These are phyloP conservation scores for Lanzia echinophila DNA, from an alignment of 2,329 filamentous ascomycete genomes.

Conservation along the genomic window DNA sequence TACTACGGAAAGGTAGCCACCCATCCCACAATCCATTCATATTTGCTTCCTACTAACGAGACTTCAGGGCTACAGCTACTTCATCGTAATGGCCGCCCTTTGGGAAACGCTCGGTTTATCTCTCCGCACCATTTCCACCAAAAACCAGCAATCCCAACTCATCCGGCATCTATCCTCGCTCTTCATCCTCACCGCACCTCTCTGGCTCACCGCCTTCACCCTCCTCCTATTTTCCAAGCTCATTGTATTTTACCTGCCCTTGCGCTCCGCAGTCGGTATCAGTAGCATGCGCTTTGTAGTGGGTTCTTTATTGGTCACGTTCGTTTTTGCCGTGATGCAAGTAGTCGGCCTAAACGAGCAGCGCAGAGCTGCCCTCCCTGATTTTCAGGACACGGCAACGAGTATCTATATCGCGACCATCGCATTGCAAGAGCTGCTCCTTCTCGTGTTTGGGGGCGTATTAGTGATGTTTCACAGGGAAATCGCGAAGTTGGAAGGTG, in stretches of 20 bases:
- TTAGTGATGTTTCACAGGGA: background rate
- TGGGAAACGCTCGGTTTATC: conserved; percentile 39
- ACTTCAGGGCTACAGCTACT: background rate
- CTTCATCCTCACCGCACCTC: conserved; percentile 35
- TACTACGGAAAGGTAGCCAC: conserved; percentile 28
- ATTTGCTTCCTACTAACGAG: background rate
- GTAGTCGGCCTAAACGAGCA: background rate
- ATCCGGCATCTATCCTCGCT: conserved; percentile 33
- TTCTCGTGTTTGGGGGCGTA: conserved; percentile 35
- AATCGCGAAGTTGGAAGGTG: background rate
- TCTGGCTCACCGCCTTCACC: conserved; percentile 30
- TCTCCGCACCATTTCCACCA: conserved; percentile 36
- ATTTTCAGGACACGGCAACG: conserved; percentile 28
- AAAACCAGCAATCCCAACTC: conserved; percentile 28
- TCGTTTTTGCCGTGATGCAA: background rate
- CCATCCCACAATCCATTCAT: too few species aligned
- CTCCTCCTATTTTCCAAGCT: conserved; percentile 31
- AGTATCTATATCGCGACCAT: conserved; percentile 48
- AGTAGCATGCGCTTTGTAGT: background rate
- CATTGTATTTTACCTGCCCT: conserved; percentile 32
- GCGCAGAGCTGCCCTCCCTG: background rate
- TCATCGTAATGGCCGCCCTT: conserved; percentile 33
- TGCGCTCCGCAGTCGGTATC: background rate
- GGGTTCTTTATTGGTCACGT: background rate
- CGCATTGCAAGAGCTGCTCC: conserved; percentile 43